Base-by-base conservation (phyloP, 139 green algal genomes). In the Micromonas pusilla region DNA sequence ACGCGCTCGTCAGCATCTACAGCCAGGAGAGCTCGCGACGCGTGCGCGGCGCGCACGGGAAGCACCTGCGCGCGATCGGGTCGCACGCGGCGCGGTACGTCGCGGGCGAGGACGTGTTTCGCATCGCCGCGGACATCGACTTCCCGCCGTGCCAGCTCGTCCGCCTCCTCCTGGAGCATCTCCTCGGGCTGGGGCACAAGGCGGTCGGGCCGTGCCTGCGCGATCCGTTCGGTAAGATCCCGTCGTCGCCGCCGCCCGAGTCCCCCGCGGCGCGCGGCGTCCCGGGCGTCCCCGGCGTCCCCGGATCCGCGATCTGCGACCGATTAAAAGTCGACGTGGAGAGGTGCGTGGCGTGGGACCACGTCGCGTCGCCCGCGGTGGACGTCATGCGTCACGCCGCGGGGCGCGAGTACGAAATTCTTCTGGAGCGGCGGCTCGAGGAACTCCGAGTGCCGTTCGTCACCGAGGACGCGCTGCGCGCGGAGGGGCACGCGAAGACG, bases 401-500 rank as follows among this genome's bases (percentile, higher is more conserved):
- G 13, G 68, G 68, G 1, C 30, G 31, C 20, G 68, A 75, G 68
- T 90, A 92, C 52, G 92, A 97, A 85, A 81, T 83, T 54, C 63
- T 85, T 57, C 79, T 97, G 78, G 87, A 86, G 32, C 57, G 86
- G 2, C 36, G 75, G n/a, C 81, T 97, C 80, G 4, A 30, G 28
- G 79, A 32, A 1, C 76, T 82, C 2, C 82, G 85, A 21, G 75
- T 96, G 5, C 36, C 84, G 1, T 96, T 91, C 80, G 93, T 90
- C 87, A 92, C 86, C 2, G 93, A 97, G 72, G 70, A 81, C 3
- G 77, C 91, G 34, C 85, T 97, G 73, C 78, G 93, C 3, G 77
- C 75, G 23, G 76, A 88, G 28, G 92, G 92, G 20, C 91, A 88
- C 74, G 84, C 87, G 78, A 95, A 95, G 83, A 97, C 93, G 3